Percentiles rank a stretch among this genome's conserved stretches.
Conservation (phyloP, 2,329 filamentous ascomycete species). For the Eutypella sp. region DNA sequence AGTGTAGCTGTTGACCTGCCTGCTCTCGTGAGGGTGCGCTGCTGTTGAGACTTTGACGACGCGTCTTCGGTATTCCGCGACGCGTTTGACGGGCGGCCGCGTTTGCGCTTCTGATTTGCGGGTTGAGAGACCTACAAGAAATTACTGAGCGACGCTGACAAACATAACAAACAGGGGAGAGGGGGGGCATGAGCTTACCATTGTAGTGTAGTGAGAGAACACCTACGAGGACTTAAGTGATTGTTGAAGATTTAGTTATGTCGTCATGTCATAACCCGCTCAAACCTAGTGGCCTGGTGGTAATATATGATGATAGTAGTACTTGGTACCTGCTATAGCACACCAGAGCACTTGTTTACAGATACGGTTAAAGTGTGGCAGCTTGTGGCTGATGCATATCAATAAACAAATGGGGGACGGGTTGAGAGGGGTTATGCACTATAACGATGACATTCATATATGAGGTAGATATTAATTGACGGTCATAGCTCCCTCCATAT, state of each 20-base stretch:
- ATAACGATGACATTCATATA: background rate
- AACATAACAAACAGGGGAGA: no score
- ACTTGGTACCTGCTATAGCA: no score
- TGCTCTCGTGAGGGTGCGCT: conserved; percentile 11
- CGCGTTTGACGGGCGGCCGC: conserved; percentile 38
- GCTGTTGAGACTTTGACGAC: conserved; percentile 20
- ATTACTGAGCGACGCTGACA: background rate
- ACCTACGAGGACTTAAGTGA: background rate
- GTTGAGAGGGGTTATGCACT: background rate
- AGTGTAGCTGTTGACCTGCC: conserved; percentile 5
- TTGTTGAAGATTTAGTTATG: background rate
- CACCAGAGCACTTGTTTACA: no score
- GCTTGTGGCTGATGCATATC: background rate
- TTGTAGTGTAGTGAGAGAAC: no score
- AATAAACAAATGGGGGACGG: background rate
- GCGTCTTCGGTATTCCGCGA: conserved; percentile 23
- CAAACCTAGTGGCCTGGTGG: no score
- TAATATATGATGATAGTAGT: no score
- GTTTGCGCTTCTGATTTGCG: conserved; percentile 37
- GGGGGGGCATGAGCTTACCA: no score
- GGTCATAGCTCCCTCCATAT: no score
- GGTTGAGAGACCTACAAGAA: conserved; percentile 19
- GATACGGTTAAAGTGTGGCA: no score
- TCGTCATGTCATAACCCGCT: background rate
- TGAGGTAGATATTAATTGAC: no score